phyloP scores from a whole-genome alignment of 2,329 filamentous ascomycete genomes.

The Pseudomassariella vexata region DNA sequence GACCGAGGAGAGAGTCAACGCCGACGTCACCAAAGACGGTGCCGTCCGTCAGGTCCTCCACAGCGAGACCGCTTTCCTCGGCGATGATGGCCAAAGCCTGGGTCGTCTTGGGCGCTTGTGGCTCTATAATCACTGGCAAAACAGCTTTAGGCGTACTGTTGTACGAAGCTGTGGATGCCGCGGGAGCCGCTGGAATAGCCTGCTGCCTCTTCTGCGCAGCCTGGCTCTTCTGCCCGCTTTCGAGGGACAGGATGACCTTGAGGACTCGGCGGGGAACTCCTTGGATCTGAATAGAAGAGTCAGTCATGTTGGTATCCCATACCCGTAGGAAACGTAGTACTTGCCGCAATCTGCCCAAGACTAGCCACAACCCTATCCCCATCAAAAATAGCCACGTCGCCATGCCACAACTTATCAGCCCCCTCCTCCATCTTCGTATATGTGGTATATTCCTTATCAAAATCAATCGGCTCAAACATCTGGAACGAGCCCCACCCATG shows the following conservation, averaged over 20 bases:
- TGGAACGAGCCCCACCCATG: slow-evolving; percentile 18
- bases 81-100: slow-evolving; percentile 18
- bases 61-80: slow-evolving; percentile 19
- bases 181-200: no score
- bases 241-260: neutral
- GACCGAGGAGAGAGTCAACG: slow-evolving; percentile 26
- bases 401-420: slow-evolving; percentile 12
- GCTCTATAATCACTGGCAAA: neutral
- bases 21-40: slow-evolving; percentile 24
- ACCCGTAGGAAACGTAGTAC: slow-evolving; percentile 3
- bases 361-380: slow-evolving; percentile 13
- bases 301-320: neutral
- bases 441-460: slow-evolving; percentile 11
- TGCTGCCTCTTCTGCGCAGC: no score
- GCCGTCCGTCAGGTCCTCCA: slow-evolving; percentile 14
- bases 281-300: slow-evolving; percentile 9
- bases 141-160: no score
- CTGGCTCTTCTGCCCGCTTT: no score
- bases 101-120: neutral
- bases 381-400: slow-evolving; percentile 13
- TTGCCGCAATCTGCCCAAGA: slow-evolving; percentile 11
- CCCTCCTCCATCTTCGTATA: slow-evolving; percentile 15
- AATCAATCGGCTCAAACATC: slow-evolving; percentile 12
- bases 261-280: slow-evolving; percentile 9
- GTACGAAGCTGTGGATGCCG: no score